A percentile compares a stretch with the other conserved stretches of the same genome.
Evolutionary conservation across 129 eudicot genomes (phyloP).

Genomic region (Logfia minima): DNA sequence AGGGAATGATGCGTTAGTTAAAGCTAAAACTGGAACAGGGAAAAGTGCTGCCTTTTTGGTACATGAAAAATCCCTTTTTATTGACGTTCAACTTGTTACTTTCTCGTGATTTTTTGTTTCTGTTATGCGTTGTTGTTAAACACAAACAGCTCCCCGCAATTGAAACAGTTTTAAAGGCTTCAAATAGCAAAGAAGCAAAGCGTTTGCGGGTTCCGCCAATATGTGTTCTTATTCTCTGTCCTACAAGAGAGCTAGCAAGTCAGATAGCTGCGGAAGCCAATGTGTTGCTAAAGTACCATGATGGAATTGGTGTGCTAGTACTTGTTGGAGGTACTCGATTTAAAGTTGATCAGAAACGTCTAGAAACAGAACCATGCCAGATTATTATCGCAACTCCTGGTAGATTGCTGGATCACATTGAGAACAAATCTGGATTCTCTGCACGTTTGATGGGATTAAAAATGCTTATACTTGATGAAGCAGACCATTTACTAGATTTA

Average conservation of each 20-base stretch:
- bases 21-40: conserved; percentile 91
- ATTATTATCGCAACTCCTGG: conserved; percentile 94
- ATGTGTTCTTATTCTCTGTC: conserved; percentile 80
- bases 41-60: conserved; percentile 97
- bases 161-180: conserved; percentile 94
- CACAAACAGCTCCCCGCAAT: conserved; percentile 96
- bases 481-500: conserved; percentile 79
- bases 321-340: conserved; percentile 96
- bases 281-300: conserved; percentile 75
- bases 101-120: conserved; percentile 2
- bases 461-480: conserved; percentile 93
- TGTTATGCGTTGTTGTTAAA: conserved; percentile 47
- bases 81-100: neutral
- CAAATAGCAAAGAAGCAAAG: conserved; percentile 30
- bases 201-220: conserved; percentile 55
- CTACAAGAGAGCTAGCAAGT: conserved; percentile 96
- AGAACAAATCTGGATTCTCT: conserved; percentile 77
- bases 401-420: conserved; percentile 90
- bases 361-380: conserved; percentile 87
- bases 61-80: conserved; percentile 21
- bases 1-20: conserved; percentile 93
- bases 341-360: conserved; percentile 76
- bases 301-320: conserved; percentile 77
- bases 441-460: conserved; percentile 80
- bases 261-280: conserved; percentile 94